phyloP scores from a whole-genome alignment of 108 stramenopile genomes.

The Nitzschia sp. region DNA sequence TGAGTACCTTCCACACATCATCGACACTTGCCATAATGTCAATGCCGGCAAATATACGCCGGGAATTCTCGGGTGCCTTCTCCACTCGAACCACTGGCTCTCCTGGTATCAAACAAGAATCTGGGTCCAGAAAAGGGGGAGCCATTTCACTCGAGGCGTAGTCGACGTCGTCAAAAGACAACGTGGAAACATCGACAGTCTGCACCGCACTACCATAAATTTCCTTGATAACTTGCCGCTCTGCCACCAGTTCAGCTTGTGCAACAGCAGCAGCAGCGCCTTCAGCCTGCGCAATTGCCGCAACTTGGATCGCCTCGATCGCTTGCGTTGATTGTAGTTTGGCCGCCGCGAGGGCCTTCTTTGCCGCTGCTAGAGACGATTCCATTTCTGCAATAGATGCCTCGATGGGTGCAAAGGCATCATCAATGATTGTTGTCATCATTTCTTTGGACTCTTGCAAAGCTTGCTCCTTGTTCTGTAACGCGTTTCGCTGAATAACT shows the following conservation, averaged over 20 bases:
- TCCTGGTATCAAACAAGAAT: slow-evolving; percentile 81
- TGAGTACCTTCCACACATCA: slow-evolving; percentile 82
- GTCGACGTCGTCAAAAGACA: slow-evolving; percentile 78
- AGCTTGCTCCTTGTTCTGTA: neutral
- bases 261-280: slow-evolving; percentile 29
- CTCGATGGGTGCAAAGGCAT: slow-evolving; percentile 60
- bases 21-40: slow-evolving; percentile 84
- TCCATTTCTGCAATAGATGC: slow-evolving; percentile 47
- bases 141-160: slow-evolving; percentile 76
- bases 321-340: slow-evolving; percentile 36
- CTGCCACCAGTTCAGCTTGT: slow-evolving; percentile 31
- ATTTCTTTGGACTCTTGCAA: slow-evolving; percentile 4
- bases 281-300: slow-evolving; percentile 40
- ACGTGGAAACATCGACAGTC: slow-evolving; percentile 44
- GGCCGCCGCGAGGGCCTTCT: slow-evolving; percentile 31
- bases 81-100: slow-evolving; percentile 86
- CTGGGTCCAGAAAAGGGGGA: slow-evolving; percentile 76
- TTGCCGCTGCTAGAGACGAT: slow-evolving; percentile 25
- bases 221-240: slow-evolving; percentile 23
- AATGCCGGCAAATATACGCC: slow-evolving; percentile 90
- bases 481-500: neutral
- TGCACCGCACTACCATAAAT: slow-evolving; percentile 27
- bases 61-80: slow-evolving; percentile 85
- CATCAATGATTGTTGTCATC: slow-evolving; percentile 30
- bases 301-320: slow-evolving; percentile 44